Evolutionary conservation across 192 early-diverging fungal species (phyloP), one percentile per base, ranked within the genome.

Genomic region (Thamnidium elegans): DNA sequence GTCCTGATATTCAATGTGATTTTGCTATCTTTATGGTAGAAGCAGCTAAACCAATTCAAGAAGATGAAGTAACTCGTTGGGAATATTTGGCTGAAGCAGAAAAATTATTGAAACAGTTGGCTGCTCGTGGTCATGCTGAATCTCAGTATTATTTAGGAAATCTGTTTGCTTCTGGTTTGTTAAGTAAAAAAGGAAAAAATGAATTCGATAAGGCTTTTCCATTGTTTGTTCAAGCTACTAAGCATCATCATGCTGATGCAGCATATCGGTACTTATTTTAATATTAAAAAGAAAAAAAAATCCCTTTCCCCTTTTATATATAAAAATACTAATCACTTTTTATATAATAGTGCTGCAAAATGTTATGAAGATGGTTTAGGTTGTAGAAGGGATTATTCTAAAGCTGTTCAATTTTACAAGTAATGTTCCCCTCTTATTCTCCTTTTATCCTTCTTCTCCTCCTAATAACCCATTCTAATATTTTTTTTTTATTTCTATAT

Each of bases 131-230:
- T 13, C 83, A 86, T 70, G 74, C 84, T 10, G 84, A 90, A 55
- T 86, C 89, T n/a, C 87, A 89, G 61, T 81, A 86, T 61, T 80
- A 83, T 50, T 75, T 92, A 11, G 90, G 84, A 19, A 84, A 89
- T 42, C 78, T 86, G 42, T 87, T 83, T 68, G 84, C 86, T 47
- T 81, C 79, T 34, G 90, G 87, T 17, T 71, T 90, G n/a, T 74
- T 79, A 34, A 80, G 79, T 44, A 74, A 79, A 62, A 84, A 85
- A 54, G 76, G 81, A 36, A 79, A 81, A 36, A 79, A 81, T 10
- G 90, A 91, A 48, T 86, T 87, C 59, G 83, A 87, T 14, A 90
- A 89, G 59, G 83, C 85, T 8, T 85, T 88, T 65, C 81, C 86
- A 5, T 69, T 86, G 44, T 90, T 85, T 77, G 76, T 84, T 10